Conservation (phyloP, 1,139 yeast species). For the Candida mesenterica region DNA sequence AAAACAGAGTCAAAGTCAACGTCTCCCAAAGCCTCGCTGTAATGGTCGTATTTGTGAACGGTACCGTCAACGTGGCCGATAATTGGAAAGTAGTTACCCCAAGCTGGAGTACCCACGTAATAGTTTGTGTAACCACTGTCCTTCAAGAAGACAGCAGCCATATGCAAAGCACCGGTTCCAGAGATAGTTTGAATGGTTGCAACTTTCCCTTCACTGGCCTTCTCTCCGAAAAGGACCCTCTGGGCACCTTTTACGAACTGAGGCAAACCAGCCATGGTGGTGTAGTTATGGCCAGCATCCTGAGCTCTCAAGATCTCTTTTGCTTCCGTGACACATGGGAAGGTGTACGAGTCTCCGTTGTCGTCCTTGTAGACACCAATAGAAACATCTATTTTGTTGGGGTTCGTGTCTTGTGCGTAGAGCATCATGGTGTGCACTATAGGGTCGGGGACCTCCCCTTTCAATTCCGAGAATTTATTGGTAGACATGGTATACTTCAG, state of each 20-base stretch:
- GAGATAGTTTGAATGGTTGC: conserved; percentile 43
- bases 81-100: conserved; percentile 43
- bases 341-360: conserved; percentile 34
- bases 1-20: conserved; percentile 32
- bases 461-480: conserved; percentile 27
- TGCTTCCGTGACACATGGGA: conserved; percentile 39
- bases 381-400: conserved; percentile 39
- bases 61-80: conserved; percentile 30
- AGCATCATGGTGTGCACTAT: conserved; percentile 32
- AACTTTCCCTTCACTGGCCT: conserved; percentile 25
- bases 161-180: conserved; percentile 46
- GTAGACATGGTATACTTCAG: conserved; percentile 10
- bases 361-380: conserved; percentile 46
- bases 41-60: conserved; percentile 30
- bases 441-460: conserved; percentile 35
- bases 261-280: conserved; percentile 43
- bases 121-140: conserved; percentile 29
- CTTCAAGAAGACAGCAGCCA: conserved; percentile 33
- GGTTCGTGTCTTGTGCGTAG: conserved; percentile 26
- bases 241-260: conserved; percentile 38
- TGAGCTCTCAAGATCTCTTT: conserved; percentile 29
- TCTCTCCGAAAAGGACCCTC: conserved; percentile 33
- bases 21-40: conserved; percentile 24
- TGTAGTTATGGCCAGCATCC: conserved; percentile 47
- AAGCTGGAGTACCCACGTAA: conserved; percentile 40